A percentile compares a stretch with the other conserved stretches of the same genome.
Evolutionary conservation across 164 flowering plant genomes (phyloP).

Genomic region (Dillenia turbinata): DNA sequence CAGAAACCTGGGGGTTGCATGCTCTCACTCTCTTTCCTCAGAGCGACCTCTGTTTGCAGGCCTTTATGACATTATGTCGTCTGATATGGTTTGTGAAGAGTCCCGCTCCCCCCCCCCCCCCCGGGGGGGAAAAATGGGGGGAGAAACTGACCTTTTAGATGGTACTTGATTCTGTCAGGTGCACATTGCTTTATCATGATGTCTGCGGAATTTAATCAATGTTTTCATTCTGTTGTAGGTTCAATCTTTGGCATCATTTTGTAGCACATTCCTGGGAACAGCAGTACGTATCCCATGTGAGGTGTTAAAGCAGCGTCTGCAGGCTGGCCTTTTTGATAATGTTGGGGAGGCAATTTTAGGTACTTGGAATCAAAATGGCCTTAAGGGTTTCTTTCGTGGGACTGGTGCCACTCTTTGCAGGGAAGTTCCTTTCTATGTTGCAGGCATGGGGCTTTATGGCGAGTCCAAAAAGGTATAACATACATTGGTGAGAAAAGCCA

Average conservation of each 20-base stretch:
- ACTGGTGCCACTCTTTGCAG: slow-evolving; percentile 96
- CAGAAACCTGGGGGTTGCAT: no score
- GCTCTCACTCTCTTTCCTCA: no score
- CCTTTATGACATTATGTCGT: no score
- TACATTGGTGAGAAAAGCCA: not conserved
- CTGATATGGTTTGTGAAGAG: no score
- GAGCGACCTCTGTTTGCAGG: no score
- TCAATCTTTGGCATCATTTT: slow-evolving; percentile 89
- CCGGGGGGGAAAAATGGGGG: no score
- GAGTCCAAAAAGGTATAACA: slow-evolving; percentile 87
- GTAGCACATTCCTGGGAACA: slow-evolving; percentile 93
- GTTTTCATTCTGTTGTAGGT: slow-evolving; percentile 42
- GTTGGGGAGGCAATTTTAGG: slow-evolving; percentile 94
- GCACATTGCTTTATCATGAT: not conserved
- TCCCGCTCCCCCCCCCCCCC: no score
- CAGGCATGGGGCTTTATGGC: slow-evolving; percentile 95
- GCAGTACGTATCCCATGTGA: slow-evolving; percentile 97
- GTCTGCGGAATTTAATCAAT: not conserved
- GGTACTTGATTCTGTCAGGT: not conserved
- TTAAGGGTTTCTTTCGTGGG: slow-evolving; percentile 94
- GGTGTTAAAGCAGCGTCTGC: slow-evolving; percentile 91
- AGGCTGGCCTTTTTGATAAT: slow-evolving; percentile 92
- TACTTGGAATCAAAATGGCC: slow-evolving; percentile 89
- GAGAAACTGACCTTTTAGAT: no score
- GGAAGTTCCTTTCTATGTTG: slow-evolving; percentile 98